These are phyloP conservation scores for Roridomyces roridus DNA, from an alignment of 768 basidiomycete genomes.

Conservation along the genomic window DNA sequence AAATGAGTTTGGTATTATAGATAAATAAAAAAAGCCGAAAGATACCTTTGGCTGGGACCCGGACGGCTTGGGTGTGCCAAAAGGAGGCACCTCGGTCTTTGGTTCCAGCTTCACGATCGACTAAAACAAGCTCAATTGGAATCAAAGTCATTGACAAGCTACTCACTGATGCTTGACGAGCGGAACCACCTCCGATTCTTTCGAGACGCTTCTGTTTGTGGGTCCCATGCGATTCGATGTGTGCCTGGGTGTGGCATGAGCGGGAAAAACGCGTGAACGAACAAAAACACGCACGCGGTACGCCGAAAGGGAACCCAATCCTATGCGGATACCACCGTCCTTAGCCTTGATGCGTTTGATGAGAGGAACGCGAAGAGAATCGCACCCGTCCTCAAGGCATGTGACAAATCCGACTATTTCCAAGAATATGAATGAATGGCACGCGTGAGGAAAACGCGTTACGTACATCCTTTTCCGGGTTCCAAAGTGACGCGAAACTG, in stretches of 20 bases:
- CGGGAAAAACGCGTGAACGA: background rate
- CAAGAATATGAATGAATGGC: background rate
- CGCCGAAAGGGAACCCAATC: conserved; percentile 52
- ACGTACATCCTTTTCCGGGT: conserved; percentile 21
- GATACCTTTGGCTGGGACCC: background rate
- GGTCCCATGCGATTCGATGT: conserved; percentile 35
- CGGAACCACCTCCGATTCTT: conserved; percentile 5
- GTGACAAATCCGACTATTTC: conserved; percentile 47
- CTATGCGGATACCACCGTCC: conserved; percentile 49
- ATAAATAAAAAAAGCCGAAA: too few species aligned
- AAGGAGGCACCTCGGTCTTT: background rate
- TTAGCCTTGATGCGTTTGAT: conserved; percentile 29
- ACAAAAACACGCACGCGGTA: conserved; percentile 49
- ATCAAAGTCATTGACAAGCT: too few species aligned
- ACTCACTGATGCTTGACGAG: background rate
- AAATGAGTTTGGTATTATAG: too few species aligned
- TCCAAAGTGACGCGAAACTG: conserved; percentile 8
- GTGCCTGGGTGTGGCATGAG: conserved; percentile 29
- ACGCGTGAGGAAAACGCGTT: conserved; percentile 6
- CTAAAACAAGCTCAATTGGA: background rate
- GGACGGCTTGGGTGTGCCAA: background rate
- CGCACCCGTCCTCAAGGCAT: conserved; percentile 57
- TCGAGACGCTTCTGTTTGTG: conserved; percentile 21
- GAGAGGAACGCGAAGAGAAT: conserved; percentile 38
- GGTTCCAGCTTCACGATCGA: too few species aligned